Conservation (phyloP, 129 eudicot genomes). For the Helichrysum umbraculigerum region DNA sequence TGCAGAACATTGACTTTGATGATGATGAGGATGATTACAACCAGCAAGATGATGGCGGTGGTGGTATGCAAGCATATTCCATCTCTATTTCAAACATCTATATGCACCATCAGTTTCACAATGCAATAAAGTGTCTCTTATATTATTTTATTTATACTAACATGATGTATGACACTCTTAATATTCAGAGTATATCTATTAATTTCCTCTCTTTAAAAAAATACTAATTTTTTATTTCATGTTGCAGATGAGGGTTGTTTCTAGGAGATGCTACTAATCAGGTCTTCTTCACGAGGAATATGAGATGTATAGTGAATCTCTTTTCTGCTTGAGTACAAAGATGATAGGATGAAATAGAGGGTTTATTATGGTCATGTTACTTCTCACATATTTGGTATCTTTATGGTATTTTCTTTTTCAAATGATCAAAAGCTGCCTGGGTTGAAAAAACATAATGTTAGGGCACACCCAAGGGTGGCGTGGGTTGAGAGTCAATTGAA, state of each 20-base stretch:
- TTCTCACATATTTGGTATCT: neutral
- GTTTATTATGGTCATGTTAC: neutral
- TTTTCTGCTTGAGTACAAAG: neutral
- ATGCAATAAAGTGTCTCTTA: neutral
- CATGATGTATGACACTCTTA: neutral
- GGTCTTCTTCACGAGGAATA: no score
- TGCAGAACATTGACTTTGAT: slow-evolving; percentile 57
- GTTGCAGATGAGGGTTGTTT: slow-evolving; percentile 33
- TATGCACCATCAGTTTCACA: neutral
- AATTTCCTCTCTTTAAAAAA: neutral
- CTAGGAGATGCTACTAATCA: neutral
- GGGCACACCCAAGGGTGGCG: no score
- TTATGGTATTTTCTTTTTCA: neutral
- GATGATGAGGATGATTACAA: slow-evolving; percentile 91
- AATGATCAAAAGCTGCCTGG: neutral
- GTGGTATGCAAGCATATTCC: slow-evolving; percentile 44
- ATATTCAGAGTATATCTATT: neutral
- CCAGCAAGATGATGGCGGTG: slow-evolving; percentile 50
- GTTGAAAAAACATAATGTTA: no score
- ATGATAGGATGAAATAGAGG: neutral
- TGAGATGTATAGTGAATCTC: neutral
- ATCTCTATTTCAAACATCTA: neutral
- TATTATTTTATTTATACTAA: neutral
- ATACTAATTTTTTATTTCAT: neutral
- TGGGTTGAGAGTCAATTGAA: no score